A percentile compares a stretch with the other conserved stretches of the same genome.
Conservation (phyloP, 2,329 filamentous ascomycete species). For the Pleurostoma richardsiae region DNA sequence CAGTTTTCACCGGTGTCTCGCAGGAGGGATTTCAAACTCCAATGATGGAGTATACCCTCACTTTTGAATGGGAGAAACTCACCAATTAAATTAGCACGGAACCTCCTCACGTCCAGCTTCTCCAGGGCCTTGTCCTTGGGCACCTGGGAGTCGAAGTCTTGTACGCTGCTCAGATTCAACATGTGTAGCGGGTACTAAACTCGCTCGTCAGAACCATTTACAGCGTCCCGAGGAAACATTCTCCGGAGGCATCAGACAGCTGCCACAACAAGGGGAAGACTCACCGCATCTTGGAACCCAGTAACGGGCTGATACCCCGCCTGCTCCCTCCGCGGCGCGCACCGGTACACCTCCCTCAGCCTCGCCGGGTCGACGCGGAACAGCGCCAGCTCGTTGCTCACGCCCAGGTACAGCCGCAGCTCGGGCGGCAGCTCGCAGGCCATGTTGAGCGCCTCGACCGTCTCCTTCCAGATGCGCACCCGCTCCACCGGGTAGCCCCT, state of each 20-base stretch:
- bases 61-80: constrained; percentile 12
- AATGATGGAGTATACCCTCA: background rate
- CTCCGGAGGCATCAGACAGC: background rate
- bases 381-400: constrained; percentile 59
- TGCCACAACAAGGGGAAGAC: constrained; percentile 16
- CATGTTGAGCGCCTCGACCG: constrained; percentile 50
- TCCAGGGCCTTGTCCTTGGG: constrained; percentile 41
- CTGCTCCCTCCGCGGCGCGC: constrained; percentile 52
- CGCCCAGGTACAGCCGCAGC: constrained; percentile 60
- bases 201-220: constrained; percentile 1
- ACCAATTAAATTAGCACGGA: constrained; percentile 69
- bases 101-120: constrained; percentile 56
- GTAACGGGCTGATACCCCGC: constrained; percentile 61
- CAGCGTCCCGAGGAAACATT: background rate
- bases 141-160: constrained; percentile 53
- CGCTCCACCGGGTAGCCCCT: constrained; percentile 54
- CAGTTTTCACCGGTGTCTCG: constrained; percentile 9
- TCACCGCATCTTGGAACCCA: constrained; percentile 66
- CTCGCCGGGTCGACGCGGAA: constrained; percentile 61
- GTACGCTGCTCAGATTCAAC: constrained; percentile 59
- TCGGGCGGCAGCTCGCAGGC: constrained; percentile 54
- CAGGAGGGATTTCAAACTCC: constrained; percentile 3
- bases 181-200: constrained; percentile 64
- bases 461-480: constrained; percentile 63
- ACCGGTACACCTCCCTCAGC: constrained; percentile 53